Percentiles rank a stretch among this genome's conserved stretches.
phyloP scores from a whole-genome alignment of 164 flowering plant genomes.

The Kingdonia uniflora region DNA sequence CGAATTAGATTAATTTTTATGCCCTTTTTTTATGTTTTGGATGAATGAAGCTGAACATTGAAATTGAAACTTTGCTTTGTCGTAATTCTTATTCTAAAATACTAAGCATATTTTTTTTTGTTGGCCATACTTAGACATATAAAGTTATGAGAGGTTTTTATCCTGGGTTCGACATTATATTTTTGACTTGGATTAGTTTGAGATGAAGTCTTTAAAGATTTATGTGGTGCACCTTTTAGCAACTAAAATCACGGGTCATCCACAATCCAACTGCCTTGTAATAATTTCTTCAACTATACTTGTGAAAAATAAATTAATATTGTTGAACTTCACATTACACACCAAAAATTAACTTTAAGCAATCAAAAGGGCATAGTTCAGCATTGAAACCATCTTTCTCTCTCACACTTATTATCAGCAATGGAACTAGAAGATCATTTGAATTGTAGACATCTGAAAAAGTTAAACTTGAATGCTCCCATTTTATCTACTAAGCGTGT shows the following conservation, averaged over 20 bases:
- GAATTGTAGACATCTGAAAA: conserved; percentile 16
- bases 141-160: too few species aligned
- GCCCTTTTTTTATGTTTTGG: too few species aligned
- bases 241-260: conserved; percentile 29
- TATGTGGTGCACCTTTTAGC: too few species aligned
- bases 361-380: background rate
- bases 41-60: too few species aligned
- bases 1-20: too few species aligned
- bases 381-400: background rate
- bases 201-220: too few species aligned
- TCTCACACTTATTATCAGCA: background rate
- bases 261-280: conserved; percentile 18
- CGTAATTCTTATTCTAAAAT: too few species aligned
- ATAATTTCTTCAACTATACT: conserved; percentile 8
- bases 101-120: too few species aligned
- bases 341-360: background rate
- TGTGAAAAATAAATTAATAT: conserved; percentile 6
- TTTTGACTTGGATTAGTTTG: too few species aligned
- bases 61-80: too few species aligned
- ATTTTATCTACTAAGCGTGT: conserved; percentile 40
- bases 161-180: too few species aligned
- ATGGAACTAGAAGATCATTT: conserved; percentile 12
- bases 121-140: too few species aligned
- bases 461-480: conserved; percentile 44
- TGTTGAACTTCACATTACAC: background rate